Evolutionary conservation across 2,329 filamentous ascomycete genomes (phyloP).

Genomic region (Stromatinia cepivora): DNA sequence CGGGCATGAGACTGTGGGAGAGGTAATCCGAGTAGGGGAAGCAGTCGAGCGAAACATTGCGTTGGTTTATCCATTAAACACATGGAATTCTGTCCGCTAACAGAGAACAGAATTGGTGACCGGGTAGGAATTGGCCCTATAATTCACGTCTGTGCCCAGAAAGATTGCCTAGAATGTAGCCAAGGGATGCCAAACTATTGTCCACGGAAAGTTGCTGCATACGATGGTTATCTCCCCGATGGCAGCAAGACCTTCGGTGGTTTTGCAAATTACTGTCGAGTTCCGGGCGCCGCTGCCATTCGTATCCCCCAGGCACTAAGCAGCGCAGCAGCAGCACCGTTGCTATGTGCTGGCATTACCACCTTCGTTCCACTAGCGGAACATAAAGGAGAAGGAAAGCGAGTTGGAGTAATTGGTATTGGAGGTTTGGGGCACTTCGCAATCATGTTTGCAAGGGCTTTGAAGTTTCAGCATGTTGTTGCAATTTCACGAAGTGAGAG

Average conservation of each 20-base stretch:
- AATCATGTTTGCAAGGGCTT: conserved; percentile 67
- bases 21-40: conserved; percentile 45
- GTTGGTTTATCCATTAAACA: neutral
- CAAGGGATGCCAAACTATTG: conserved; percentile 17
- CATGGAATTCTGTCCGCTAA: neutral
- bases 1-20: conserved; percentile 53
- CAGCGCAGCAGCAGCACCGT: conserved; percentile 58
- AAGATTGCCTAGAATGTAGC: conserved; percentile 8
- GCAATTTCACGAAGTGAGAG: conserved; percentile 60
- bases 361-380: conserved; percentile 68
- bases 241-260: conserved; percentile 19
- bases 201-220: conserved; percentile 18
- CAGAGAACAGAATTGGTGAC: neutral
- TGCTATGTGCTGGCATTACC: conserved; percentile 78
- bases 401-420: conserved; percentile 66
- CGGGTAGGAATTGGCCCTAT: conserved; percentile 12
- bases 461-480: conserved; percentile 66
- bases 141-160: conserved; percentile 10
- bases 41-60: conserved; percentile 33
- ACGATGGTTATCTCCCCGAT: conserved; percentile 7
- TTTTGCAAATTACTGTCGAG: conserved; percentile 51
- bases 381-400: conserved; percentile 68
- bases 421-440: conserved; percentile 72
- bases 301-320: conserved; percentile 55
- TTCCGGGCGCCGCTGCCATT: conserved; percentile 58